Base-by-base conservation (phyloP, 2,329 filamentous ascomycete species). In the Myotisia sp. region DNA sequence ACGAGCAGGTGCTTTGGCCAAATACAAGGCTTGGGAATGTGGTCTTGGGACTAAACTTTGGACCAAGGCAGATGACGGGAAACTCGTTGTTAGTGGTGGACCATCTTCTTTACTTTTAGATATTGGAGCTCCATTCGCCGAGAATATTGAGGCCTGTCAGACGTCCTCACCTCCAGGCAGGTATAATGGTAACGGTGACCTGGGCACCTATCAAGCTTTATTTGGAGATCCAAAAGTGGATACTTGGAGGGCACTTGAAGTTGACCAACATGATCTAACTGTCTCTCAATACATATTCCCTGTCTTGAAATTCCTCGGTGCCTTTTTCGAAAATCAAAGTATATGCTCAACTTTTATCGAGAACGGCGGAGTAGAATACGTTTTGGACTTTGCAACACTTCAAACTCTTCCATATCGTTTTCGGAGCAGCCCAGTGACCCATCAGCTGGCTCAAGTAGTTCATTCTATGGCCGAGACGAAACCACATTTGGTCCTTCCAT, bases 301-400 rank as follows among this genome's bases (percentile, higher is more conserved):
- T 16, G 64, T 83, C 23, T 70, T 79, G 39, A 79, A 74, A 32
- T 98, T 98, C 53, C 59, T 98, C 29, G 63, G 66, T 24, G 72
- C 79, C 1, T 87, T 90, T 52, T 73, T 90, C 39, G 70, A 73
- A 42, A 92, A 92, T 48, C 66, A 71, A 37, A 67, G 67, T 21
- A 69, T 92, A 46, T 86, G 80, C 54, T 62, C 67, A 12, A 69
- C 71, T 16, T 87, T 94, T 49, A 74, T 90, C 42, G 73, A 80
- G 36, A 70, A 71, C 32, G 83, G 85, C 37, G 90, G 84, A 5
- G 74, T 87, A 16, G 84, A 94, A 53, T 67, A 79, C 33, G 65
- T 95, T 13, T 65, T 98, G 35, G 84, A 94, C 50, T 73, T 94
- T 36, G 79, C 79, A 26, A 82, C 80, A 35, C 72, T 86, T 19